Conservation (phyloP, 2,329 filamentous ascomycete genomes). For the Ceratocystis eucalypticola region DNA sequence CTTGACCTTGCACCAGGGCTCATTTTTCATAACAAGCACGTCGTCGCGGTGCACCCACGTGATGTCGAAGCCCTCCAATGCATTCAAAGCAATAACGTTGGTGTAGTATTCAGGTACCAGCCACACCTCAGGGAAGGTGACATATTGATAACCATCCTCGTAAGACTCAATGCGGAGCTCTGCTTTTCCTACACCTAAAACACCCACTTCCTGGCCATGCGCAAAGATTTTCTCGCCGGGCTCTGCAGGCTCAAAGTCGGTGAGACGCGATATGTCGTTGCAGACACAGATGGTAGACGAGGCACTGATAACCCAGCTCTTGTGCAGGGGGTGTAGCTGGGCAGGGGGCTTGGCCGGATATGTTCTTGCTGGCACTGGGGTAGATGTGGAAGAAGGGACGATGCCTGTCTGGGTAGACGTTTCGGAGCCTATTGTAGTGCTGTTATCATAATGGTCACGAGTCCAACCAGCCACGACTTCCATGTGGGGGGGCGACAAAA, state of each 20-base stretch:
- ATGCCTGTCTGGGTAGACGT: neutral
- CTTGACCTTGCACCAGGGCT: constrained; percentile 17
- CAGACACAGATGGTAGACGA: constrained; percentile 15
- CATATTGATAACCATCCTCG: constrained; percentile 7
- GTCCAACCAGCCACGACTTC: neutral
- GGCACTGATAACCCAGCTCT: constrained; percentile 19
- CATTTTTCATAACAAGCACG: constrained; percentile 11
- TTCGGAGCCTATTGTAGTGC: neutral
- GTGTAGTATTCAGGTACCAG: constrained; percentile 17
- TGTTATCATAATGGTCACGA: neutral
- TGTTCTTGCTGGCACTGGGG: neutral
- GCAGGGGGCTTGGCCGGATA: neutral
- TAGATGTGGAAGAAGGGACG: neutral
- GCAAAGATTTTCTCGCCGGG: constrained; percentile 9
- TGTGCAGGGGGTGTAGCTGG: constrained; percentile 10
- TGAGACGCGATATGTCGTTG: constrained; percentile 13
- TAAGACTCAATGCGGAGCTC: constrained; percentile 12
- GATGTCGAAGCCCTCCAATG: constrained; percentile 12
- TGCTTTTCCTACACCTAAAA: constrained; percentile 13
- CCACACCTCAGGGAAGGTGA: constrained; percentile 17
- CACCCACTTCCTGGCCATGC: constrained; percentile 13
- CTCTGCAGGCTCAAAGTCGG: constrained; percentile 12
- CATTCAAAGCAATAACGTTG: constrained; percentile 15
- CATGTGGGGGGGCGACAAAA: neutral
- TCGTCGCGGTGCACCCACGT: constrained; percentile 18